Percentiles rank a stretch among this genome's conserved stretches.
These are phyloP conservation scores for Trichoderma gracile DNA, from an alignment of 2,329 filamentous ascomycete genomes.

Conservation along the genomic window DNA sequence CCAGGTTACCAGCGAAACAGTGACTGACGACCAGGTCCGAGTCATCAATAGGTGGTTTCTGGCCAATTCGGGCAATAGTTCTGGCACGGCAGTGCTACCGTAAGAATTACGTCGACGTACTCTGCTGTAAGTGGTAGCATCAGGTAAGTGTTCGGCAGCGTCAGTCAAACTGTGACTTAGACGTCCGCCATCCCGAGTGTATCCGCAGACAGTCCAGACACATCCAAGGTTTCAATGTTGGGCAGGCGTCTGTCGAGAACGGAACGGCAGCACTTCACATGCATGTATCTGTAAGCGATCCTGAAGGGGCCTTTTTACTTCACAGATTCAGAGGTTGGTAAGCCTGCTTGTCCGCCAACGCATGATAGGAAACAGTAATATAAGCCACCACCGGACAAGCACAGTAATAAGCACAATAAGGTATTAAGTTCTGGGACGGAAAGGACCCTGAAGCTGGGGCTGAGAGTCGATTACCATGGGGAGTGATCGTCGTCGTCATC, in stretches of 20 bases:
- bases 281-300: background rate
- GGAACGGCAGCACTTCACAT: background rate
- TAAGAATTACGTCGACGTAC: slow-evolving; percentile 7
- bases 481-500: slow-evolving; percentile 17
- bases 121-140: no score
- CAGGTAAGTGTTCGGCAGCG: background rate
- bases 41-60: background rate
- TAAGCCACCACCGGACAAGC: slow-evolving; percentile 1
- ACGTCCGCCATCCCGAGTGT: background rate
- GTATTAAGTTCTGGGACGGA: slow-evolving; percentile 11
- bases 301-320: background rate
- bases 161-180: background rate
- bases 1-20: background rate
- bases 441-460: slow-evolving; percentile 21
- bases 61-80: no score
- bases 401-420: background rate
- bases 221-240: background rate
- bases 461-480: slow-evolving; percentile 16
- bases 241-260: background rate
- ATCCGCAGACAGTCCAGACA: background rate
- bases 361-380: background rate
- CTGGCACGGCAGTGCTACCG: background rate
- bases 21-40: background rate
- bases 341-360: background rate
- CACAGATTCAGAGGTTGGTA: background rate